Evolutionary conservation across 2,329 filamentous ascomycete genomes (phyloP).

Genomic region (Chaetomiaceae sp.): DNA sequence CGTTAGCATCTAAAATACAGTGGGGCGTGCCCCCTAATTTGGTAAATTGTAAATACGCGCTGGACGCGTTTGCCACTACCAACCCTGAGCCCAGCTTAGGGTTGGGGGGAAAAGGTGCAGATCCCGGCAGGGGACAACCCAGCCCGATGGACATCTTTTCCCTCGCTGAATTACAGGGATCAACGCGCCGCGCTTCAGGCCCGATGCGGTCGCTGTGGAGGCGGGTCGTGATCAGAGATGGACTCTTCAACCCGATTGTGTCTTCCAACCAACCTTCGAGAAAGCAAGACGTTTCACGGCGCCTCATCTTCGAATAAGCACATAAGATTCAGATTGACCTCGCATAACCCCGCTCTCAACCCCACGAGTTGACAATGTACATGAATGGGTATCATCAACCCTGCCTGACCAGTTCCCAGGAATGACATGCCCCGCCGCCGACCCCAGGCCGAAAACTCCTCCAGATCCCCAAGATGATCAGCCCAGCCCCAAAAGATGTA

Average conservation of each 20-base stretch:
- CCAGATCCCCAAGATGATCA: background rate
- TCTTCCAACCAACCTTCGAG: too few relatives aligned
- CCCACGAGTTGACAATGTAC: background rate
- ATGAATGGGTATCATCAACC: conserved; percentile 2
- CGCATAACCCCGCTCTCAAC: background rate
- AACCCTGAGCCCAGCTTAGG: background rate
- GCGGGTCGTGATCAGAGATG: too few relatives aligned
- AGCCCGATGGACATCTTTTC: background rate
- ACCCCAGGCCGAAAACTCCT: background rate
- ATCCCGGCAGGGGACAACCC: too few relatives aligned
- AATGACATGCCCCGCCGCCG: background rate
- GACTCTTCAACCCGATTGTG: background rate
- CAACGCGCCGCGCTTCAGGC: conserved; percentile 7
- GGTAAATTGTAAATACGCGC: conserved; percentile 11
- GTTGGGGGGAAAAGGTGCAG: too few relatives aligned
- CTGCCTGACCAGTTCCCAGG: background rate
- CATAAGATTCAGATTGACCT: background rate
- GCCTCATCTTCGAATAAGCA: background rate
- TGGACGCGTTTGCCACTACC: background rate
- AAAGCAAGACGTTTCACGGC: too few relatives aligned
- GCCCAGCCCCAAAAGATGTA: background rate
- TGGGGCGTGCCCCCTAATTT: background rate
- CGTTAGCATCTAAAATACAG: too few relatives aligned
- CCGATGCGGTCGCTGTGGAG: too few relatives aligned
- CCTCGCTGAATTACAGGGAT: background rate